A percentile compares a stretch with the other conserved stretches of the same genome.
These are phyloP conservation scores for Exobasidium rhododendri DNA, from an alignment of 1,284 basidiomycete species.

Conservation along the genomic window DNA sequence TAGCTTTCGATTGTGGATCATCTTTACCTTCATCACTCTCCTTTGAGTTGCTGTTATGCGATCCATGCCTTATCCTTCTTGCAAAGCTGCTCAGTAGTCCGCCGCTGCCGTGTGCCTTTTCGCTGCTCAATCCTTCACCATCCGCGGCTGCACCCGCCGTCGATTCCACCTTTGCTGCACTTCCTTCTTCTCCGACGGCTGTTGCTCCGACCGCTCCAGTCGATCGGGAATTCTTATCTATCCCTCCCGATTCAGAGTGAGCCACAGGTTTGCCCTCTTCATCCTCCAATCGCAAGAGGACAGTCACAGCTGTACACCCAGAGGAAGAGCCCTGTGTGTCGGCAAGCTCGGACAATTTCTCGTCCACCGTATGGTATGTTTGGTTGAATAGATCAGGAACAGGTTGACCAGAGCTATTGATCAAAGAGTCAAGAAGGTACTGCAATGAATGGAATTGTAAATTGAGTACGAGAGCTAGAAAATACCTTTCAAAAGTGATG, in stretches of 20 bases:
- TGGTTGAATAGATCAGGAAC: constrained; percentile 88
- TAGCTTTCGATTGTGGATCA: background rate
- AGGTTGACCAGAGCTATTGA: constrained; percentile 58
- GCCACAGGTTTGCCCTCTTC: constrained; percentile 52
- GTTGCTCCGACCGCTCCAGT: background rate
- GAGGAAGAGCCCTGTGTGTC: constrained; percentile 87
- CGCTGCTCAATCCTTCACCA: background rate
- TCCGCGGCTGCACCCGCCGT: background rate
- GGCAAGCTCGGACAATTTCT: constrained; percentile 72
- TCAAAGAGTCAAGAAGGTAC: constrained; percentile 57
- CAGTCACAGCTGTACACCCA: constrained; percentile 96
- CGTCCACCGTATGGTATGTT: constrained; percentile 89
- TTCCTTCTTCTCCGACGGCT: background rate
- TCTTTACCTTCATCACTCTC: constrained; percentile 3
- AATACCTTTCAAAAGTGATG: background rate
- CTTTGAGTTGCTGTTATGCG: constrained; percentile 1
- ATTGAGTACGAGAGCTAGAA: background rate
- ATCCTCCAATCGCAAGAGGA: constrained; percentile 91
- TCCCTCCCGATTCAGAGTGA: constrained; percentile 17
- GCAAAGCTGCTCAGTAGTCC: constrained; percentile 19
- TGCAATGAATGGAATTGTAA: constrained; percentile 15
- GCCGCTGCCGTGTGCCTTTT: constrained; percentile 1
- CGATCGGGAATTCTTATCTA: background rate
- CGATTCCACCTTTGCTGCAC: background rate
- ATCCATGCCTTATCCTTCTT: constrained; percentile 15